Evolutionary conservation across 768 basidiomycete species (phyloP).

Genomic region (Tylopilus balloui): DNA sequence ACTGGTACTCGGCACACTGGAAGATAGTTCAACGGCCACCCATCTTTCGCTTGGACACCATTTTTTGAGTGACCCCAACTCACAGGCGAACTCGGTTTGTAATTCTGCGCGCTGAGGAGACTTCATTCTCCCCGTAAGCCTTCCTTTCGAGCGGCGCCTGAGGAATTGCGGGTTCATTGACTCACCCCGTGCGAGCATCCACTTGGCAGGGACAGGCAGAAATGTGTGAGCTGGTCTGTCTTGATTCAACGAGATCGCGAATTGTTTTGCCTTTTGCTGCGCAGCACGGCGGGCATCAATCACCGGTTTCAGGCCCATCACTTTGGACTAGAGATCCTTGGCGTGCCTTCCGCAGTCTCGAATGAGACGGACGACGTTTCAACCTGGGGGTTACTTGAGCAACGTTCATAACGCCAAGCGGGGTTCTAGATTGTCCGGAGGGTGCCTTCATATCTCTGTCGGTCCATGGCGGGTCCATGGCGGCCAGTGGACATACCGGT

Average conservation of each 20-base stretch:
- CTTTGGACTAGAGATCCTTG: neutral
- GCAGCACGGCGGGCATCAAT: neutral
- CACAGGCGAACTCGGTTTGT: slow-evolving; percentile 4
- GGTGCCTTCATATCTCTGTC: neutral
- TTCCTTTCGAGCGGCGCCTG: neutral
- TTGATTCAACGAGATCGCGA: neutral
- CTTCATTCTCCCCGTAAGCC: neutral
- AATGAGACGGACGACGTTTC: neutral
- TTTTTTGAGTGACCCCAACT: neutral
- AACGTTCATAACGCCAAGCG: neutral
- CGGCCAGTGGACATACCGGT: too few relatives aligned
- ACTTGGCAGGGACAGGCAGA: neutral
- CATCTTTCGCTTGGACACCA: neutral
- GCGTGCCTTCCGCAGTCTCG: neutral
- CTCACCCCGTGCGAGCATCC: neutral
- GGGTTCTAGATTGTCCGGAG: neutral
- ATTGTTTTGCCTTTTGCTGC: neutral
- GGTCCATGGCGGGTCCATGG: too few relatives aligned
- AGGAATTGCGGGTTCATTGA: neutral
- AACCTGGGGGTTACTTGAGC: too few relatives aligned
- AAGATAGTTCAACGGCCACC: too few relatives aligned
- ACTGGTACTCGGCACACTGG: too few relatives aligned
- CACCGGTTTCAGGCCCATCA: neutral
- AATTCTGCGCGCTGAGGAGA: neutral
- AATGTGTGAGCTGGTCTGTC: too few relatives aligned